Base-by-base conservation (phyloP, 2,329 filamentous ascomycete species). In the Aspergillus sergii region DNA sequence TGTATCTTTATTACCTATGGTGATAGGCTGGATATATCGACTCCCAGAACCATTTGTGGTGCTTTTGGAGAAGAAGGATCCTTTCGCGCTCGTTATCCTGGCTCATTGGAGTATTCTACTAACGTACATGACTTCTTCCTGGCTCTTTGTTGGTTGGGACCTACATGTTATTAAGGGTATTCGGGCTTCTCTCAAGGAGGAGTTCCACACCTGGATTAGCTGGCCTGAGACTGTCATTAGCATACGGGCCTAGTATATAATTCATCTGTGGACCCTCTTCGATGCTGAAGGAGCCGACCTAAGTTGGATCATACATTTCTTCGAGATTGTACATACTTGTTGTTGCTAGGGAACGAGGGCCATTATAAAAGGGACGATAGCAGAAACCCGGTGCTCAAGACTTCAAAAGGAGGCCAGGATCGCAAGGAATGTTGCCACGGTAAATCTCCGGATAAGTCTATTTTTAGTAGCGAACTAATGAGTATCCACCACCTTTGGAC, bases 81-180 rank as follows among this genome's bases (percentile, higher is more conserved):
- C 72, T 6, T 45, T 66, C 34, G 69, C 72, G 1, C 57, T 78
- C 19, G 58, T 75, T 1, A 58, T 77, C 7, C 59, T 78, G 36
- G 71, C 71, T 0, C 64, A 76, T 36, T 78, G 76, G 75, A 69
- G 65, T 43, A 67, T 77, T 8, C 43, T 78, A 6, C 53, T 78
- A 26, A 68, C 66, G 45, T 73, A 71, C 57, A 76, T 78, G 75
- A 58, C 68, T 11, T 64, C 66, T 0, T 61, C 63, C 0, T 78
- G 76, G 76, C 71, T 77, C 46, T 78, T 77, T 71, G 43, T 60
- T 12, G 74, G 71, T 2, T 78, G 76, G 76, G 69, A 72, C 45
- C 56, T 58, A 23, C 76, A 78, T 73, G 72, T 78, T 8, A 45
- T 78, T 0, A 30, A n/a, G 9, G 75, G 75, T 0, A 67, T 76